Conservation (phyloP, 768 basidiomycete genomes). For the Termitomyces sp. region DNA sequence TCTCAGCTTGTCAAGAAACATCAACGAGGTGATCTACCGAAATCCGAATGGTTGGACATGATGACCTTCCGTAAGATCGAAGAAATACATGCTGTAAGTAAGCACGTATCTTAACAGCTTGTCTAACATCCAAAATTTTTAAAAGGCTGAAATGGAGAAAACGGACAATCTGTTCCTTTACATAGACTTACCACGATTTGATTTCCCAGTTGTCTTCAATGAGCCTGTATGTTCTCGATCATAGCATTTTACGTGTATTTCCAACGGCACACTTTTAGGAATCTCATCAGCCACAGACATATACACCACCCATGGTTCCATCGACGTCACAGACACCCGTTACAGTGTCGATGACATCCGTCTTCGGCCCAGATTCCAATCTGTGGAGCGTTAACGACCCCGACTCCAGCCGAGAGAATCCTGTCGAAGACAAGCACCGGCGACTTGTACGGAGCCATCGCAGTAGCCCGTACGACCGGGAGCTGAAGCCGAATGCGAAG, state of each 20-base stretch:
- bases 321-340: conserved; percentile 38
- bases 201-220: conserved; percentile 94
- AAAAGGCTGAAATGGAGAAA: conserved; percentile 82
- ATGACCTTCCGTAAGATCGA: conserved; percentile 93
- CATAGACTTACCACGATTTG: conserved; percentile 92
- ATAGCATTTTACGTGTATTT: not conserved
- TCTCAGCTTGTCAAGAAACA: conserved; percentile 87
- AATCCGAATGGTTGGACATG: conserved; percentile 95
- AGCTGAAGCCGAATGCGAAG: conserved; percentile 95
- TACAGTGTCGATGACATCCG: conserved; percentile 37
- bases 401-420: conserved; percentile 87
- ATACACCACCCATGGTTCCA: conserved; percentile 35
- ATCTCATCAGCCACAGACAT: conserved; percentile 20
- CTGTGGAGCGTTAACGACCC: conserved; percentile 91
- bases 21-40: conserved; percentile 87
- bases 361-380: conserved; percentile 58
- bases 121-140: not conserved
- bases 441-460: conserved; percentile 91
- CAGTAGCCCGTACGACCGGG: conserved; percentile 90
- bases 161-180: conserved; percentile 95
- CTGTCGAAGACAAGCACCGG: conserved; percentile 96
- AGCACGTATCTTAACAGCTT: not conserved
- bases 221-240: conserved; percentile 58
- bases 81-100: conserved; percentile 75
- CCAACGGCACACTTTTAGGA: conserved; percentile 26